A percentile compares a stretch with the other conserved stretches of the same genome.
Conservation (phyloP, 371 early-diverging fungal genomes). For the Syncephalastrum monosporum region DNA sequence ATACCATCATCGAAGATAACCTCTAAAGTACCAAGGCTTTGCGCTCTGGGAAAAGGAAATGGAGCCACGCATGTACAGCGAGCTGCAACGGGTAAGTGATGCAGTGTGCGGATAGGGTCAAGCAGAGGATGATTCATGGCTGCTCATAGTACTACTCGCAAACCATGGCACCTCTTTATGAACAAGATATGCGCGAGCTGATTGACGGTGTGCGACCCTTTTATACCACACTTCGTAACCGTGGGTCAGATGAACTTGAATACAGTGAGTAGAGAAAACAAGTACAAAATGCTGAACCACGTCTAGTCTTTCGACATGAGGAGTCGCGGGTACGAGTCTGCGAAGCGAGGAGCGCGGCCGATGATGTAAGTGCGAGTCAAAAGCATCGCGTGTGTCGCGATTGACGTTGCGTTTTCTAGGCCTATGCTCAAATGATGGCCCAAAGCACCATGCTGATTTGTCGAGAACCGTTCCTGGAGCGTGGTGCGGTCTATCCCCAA, state of each 20-base stretch:
- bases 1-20: constrained; percentile 74
- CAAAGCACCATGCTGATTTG: constrained; percentile 46
- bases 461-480: constrained; percentile 61
- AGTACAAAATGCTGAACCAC: neutral
- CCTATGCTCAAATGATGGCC: constrained; percentile 50
- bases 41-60: constrained; percentile 91
- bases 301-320: constrained; percentile 43
- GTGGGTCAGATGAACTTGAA: constrained; percentile 46
- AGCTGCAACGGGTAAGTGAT: constrained; percentile 72
- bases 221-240: constrained; percentile 39
- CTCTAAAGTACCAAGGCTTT: constrained; percentile 81
- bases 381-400: neutral
- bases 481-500: constrained; percentile 38
- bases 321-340: constrained; percentile 43
- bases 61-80: constrained; percentile 84
- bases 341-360: constrained; percentile 41
- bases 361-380: constrained; percentile 24
- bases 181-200: constrained; percentile 48
- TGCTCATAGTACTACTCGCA: constrained; percentile 43
- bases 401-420: constrained; percentile 20
- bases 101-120: neutral
- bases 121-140: neutral
- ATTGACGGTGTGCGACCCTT: constrained; percentile 34
- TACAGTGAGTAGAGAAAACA: constrained; percentile 30
- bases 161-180: constrained; percentile 45